Base-by-base conservation (phyloP, 1,139 yeast species). In the Diutina scorzettiae region DNA sequence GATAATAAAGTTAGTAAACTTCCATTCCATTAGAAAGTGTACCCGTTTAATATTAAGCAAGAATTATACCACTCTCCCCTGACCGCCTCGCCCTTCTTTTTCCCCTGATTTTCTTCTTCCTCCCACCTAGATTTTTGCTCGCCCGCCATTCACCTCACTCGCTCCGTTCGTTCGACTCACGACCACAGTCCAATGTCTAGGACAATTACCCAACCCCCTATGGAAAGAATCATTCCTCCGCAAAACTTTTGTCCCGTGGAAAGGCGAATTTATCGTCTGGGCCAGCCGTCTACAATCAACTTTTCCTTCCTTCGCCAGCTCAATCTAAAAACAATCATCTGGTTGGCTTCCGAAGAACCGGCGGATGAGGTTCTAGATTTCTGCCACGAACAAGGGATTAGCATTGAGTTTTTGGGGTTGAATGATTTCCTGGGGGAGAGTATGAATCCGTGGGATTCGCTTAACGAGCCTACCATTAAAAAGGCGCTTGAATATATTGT, bases 331-430 rank as follows among this genome's bases (percentile, higher is more conserved):
- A 83, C 94, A 3, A 82, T 91, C 30, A 72, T 91, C 9, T 91
- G 98, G 98, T 67, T 91, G 37, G 96, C 96, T 0, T 81, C 83
- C 36, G 98, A 91, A 57, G 98, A 91, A 56, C 97, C 98, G 1
- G 82, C 78, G 48, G 97, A 89, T 53, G 83, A 81, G 44, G 76
- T 91, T 51, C 63, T 86, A 45, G 89, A 81, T 52, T 91, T 84
- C 57, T 85, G 93, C 43, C 83, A 81, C 46, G 73, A 71, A 37
- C 71, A 81, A 52, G 72, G 75, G 47, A 85, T 91, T 46, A 72
- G 73, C 51, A 63, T 74, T 44, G 95, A 66, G 47, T 73, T 71
- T 53, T 76, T 73, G 43, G 84, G 85, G 3, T 75, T 84, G 47
- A 77, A 78, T 48, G 71, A 67, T 48, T 64, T 60, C 47, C 48